Conservation (phyloP, 1,284 basidiomycete genomes). For the Ceratobasidium sp. region DNA sequence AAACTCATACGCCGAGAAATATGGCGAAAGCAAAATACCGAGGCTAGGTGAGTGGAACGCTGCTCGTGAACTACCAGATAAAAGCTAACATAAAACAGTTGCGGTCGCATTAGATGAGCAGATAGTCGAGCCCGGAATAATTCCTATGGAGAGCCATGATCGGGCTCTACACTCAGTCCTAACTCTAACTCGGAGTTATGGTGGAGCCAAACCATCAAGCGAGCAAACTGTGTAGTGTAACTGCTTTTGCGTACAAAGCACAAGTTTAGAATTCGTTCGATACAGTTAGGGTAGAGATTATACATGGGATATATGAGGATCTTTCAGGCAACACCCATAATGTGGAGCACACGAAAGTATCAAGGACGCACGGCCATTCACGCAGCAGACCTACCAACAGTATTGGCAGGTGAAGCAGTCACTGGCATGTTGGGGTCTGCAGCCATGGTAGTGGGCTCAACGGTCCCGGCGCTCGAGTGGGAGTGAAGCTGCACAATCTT, state of each 20-base stretch:
- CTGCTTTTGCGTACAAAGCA: background rate
- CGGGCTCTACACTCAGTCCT: slow-evolving; percentile 41
- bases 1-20: slow-evolving; percentile 36
- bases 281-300: slow-evolving; percentile 25
- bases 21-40: slow-evolving; percentile 19
- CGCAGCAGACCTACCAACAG: slow-evolving; percentile 35
- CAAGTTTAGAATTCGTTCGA: background rate
- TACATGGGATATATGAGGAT: slow-evolving; percentile 15
- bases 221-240: no score
- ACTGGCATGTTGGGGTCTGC: slow-evolving; percentile 31
- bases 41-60: slow-evolving; percentile 38
- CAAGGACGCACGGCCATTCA: background rate
- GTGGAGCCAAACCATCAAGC: background rate
- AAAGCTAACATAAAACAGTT: slow-evolving; percentile 16
- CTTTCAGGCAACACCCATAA: background rate
- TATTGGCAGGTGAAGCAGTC: slow-evolving; percentile 21
- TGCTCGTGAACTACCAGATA: background rate
- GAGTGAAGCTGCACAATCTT: slow-evolving; percentile 43
- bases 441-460: slow-evolving; percentile 9
- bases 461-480: slow-evolving; percentile 16
- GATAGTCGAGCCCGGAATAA: slow-evolving; percentile 45
- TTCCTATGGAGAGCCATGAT: slow-evolving; percentile 48
- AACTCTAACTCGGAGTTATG: slow-evolving; percentile 6
- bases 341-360: background rate
- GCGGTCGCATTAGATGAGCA: slow-evolving; percentile 48